A percentile compares a stretch with the other conserved stretches of the same genome.
phyloP scores from a whole-genome alignment of 805 yeast genomes.

The Ogataea degrootiae region DNA sequence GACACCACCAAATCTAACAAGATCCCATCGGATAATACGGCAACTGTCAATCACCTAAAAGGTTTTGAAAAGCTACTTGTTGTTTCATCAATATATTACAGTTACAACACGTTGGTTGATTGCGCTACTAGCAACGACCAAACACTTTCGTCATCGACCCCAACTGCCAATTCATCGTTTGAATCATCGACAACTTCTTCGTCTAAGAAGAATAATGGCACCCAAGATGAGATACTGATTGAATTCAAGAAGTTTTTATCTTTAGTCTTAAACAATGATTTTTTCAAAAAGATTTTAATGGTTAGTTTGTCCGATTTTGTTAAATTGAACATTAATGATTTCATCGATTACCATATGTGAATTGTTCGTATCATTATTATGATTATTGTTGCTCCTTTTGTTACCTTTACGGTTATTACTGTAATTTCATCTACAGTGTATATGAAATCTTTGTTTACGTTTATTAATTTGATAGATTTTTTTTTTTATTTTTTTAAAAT shows the following conservation, averaged over 20 bases:
- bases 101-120: neutral
- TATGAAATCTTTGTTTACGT: too few species aligned
- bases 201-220: constrained; percentile 8
- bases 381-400: neutral
- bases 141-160: neutral
- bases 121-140: too few species aligned
- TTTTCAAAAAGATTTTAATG: constrained; percentile 22
- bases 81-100: constrained; percentile 13
- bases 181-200: neutral
- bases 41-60: neutral
- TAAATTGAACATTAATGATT: constrained; percentile 28
- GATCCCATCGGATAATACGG: too few species aligned
- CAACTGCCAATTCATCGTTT: neutral
- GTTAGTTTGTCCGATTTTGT: constrained; percentile 26
- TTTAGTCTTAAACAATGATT: constrained; percentile 20
- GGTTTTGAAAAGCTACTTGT: constrained; percentile 15
- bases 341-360: constrained; percentile 28
- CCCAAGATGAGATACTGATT: constrained; percentile 20
- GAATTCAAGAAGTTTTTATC: constrained; percentile 29
- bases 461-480: neutral
- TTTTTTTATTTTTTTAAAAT: neutral
- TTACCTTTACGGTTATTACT: constrained; percentile 3
- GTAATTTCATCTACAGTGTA: too few species aligned
- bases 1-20: too few species aligned
- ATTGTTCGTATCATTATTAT: neutral